Evolutionary conservation across 768 basidiomycete genomes (phyloP), one percentile per base, ranked within the genome.

Genomic region (Boletales sp.): DNA sequence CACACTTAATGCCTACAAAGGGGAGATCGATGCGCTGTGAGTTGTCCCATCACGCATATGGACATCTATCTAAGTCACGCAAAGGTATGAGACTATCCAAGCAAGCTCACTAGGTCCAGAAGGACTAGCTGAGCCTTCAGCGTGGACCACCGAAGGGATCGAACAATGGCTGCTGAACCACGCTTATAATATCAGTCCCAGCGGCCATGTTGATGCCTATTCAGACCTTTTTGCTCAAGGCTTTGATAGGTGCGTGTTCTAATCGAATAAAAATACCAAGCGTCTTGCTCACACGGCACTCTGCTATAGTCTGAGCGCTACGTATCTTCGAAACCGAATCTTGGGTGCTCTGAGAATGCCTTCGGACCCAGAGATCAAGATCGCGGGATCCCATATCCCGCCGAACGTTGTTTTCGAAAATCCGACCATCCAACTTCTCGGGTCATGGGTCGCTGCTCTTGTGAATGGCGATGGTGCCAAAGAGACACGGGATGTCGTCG

Each of bases 331-430:
- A 8, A 63, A 57, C 25, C 46, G 41, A n/a, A 48, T 57, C 1
- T 11, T 55, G 25, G 31, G 33, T 17, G 46, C 59, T 13, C 32
- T 73, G 4, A 63, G 64, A 9, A 61, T 59, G 6, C 64, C 69
- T 0, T 54, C 61, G 3, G 58, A 63, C 18, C 47, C 63, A 0
- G 60, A 55, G 7, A 48, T 64, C 0, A 57, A 59, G 19, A 47
- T 58, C 2, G 54, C 64, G 4, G 60, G 60, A 5, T 44, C 39
- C 8, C 48, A 60, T 0, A 41, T 77, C 0, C 49, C 64, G 1
- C 48, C 59, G 4, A 59, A 62, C 45, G 57, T 72, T 41, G 67
- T 79, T 2, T 69, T 66, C 33, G 58, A 63, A 31, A 59, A 76
- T 10, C 76, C 76, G 10, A 72, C 72, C 2, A 67, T 74, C 14